Percentiles rank a stretch among this genome's conserved stretches.
These are phyloP conservation scores for Kewa caespitosa DNA, from an alignment of 179 eudicot genomes.

Conservation along the genomic window DNA sequence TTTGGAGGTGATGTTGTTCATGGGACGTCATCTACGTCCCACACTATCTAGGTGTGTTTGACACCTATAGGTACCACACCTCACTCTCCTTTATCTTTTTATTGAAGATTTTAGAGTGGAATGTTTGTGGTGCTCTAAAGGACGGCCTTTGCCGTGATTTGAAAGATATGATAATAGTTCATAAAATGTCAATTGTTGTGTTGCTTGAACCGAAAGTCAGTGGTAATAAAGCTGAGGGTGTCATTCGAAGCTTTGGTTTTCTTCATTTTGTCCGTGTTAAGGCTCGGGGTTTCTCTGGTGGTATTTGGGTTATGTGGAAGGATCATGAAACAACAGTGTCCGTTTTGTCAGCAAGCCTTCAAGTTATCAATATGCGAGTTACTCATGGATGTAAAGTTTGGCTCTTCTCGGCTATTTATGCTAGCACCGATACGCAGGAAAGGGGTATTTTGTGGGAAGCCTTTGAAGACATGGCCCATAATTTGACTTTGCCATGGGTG, in stretches of 20 bases:
- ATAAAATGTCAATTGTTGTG: background rate
- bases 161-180: background rate
- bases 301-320: background rate
- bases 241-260: background rate
- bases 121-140: background rate
- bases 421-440: background rate
- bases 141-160: background rate
- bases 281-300: background rate
- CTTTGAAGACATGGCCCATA: background rate
- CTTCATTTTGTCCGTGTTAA: background rate
- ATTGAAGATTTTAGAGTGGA: slow-evolving; percentile 2
- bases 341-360: background rate
- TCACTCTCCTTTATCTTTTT: background rate
- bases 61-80: background rate
- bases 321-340: background rate
- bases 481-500: background rate
- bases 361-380: background rate
- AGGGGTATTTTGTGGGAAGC: background rate
- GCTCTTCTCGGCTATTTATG: background rate
- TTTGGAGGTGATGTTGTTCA: no score
- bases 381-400: background rate
- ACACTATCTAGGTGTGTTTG: no score
- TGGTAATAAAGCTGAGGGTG: background rate
- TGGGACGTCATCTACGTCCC: no score
- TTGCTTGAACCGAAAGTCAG: background rate